Base-by-base conservation (phyloP, 768 basidiomycete genomes). In the Naematelia aurantialba region DNA sequence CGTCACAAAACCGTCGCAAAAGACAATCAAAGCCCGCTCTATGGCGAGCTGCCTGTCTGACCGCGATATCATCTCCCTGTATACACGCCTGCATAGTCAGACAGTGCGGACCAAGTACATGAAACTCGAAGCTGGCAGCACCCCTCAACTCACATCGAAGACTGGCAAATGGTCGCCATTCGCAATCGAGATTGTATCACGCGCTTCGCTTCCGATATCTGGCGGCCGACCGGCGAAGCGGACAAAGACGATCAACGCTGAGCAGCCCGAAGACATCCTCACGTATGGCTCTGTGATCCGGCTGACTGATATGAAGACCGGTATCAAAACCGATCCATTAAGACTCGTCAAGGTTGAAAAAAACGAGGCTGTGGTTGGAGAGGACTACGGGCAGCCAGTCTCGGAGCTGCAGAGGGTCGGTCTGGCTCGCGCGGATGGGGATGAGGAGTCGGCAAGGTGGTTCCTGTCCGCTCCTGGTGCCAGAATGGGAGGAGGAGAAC, bases 391-490 rank as follows among this genome's bases (percentile, higher is more conserved):
- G 22, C 89, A 91, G 4, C 92, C 91, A 44, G 89, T 97, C 62
- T 91, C 89, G 70, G 91, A 94, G 76, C 90, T 97, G 86, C 92
- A 97, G 79, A 91, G 93, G 80, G 89, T 97, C 61, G 92, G 91
- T 1, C 80, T 97, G 27, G 66, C 73, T 45, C 88, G 91, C 70
- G 82, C 89, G 55, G 84, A 89, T 55, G 59, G 89, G 87, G 58
- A 42, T 1, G 48, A 55, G 2, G 48, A 48, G 5, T 44, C 58
- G 21, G 27, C 21, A n/a, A 39, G 90, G 71, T 89, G 89, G 78
- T 96, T 92, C 75, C 78, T 96, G 52, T 89, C 88, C 46, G 91
- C 91, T 25, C 89, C 90, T 3, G 89, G 90, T 8, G 89, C 90
- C 14, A 81, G 88, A 60, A 0, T 65, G 0, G 72, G 69, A 12